Evolutionary conservation across 192 early-diverging fungal genomes (phyloP).

Genomic region (Coemansia sp.): DNA sequence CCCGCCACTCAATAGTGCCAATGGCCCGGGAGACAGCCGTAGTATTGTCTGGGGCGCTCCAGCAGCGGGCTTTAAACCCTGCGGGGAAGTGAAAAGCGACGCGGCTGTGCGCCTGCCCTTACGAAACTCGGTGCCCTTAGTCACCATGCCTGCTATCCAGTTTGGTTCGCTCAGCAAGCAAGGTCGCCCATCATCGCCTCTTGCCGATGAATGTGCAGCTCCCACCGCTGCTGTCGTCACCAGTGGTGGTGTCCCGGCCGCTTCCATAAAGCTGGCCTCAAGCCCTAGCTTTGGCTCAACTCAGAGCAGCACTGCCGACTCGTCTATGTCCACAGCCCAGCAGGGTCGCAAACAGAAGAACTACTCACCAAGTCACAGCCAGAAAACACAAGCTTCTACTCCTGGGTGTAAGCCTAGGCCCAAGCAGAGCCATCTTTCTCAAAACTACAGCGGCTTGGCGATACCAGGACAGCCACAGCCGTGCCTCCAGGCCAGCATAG

Average conservation of each 20-base stretch:
- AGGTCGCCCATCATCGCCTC: constrained; percentile 27
- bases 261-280: constrained; percentile 23
- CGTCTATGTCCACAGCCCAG: constrained; percentile 3
- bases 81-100: neutral
- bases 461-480: constrained; percentile 15
- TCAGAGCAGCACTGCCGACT: constrained; percentile 3
- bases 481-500: constrained; percentile 2
- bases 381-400: constrained; percentile 28
- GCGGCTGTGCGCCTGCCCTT: constrained; percentile 41
- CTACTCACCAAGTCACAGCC: constrained; percentile 30
- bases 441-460: constrained; percentile 3
- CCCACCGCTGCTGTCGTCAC: constrained; percentile 12
- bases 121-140: constrained; percentile 21
- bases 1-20: constrained; percentile 21
- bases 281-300: constrained; percentile 53
- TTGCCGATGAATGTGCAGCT: constrained; percentile 7
- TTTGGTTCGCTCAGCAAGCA: constrained; percentile 52
- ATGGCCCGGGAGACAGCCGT: neutral
- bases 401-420: constrained; percentile 16
- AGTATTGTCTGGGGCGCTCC: neutral
- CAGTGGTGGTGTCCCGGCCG: constrained; percentile 43
- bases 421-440: neutral
- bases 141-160: constrained; percentile 37
- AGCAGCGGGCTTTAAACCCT: neutral
- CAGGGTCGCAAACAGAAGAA: constrained; percentile 24